Evolutionary conservation across 148 eudicot species (phyloP), one percentile per base, ranked within the genome.

Genomic region (Euryodendron excelsum): DNA sequence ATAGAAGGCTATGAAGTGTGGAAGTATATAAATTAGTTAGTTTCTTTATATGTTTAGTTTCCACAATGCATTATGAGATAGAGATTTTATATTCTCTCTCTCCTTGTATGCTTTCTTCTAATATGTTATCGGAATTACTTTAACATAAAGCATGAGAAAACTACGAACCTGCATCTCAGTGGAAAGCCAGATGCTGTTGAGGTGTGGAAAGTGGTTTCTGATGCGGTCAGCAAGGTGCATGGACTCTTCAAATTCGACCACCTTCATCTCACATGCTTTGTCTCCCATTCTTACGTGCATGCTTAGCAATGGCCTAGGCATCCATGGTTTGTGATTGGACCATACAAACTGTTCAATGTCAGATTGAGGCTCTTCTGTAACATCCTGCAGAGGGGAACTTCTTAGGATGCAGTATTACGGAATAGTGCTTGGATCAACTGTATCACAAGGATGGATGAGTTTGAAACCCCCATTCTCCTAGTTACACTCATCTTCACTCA

Each of bases 221-320:
- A 91, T 80, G 69, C 89, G 90, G 5, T 84, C 53, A 0, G 97
- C 99, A 15, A 93, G 91, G 53, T 36, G 75, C 95, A 93, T 93
- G 86, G 93, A 96, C 18, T 92, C 91, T 18, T 87, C 82, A 61
- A 96, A 96, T 77, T 88, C 87, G 8, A 93, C 95, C 2, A 96
- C 87, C 79, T 88, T 89, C 99, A 96, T 96, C 83, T 96, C 97
- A 59, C 91, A 86, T 4, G 95, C 98, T 78, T 96, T 96, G 81
- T 96, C 99, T 53, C 99, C 99, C 98, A 93, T 96, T 36, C 99
- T 79, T 4, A 96, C 99, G 58, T 96, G 99, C 81, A 96, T 84
- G 90, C 99, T 96, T 60, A 93, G 83, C 64, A 93, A 79, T 0
- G 98, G 98, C 53, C 92, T 86, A 0, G 99, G 98, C 30, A 90